Conservation (phyloP, 257 asterid species). For the Knoxia roxburghii region DNA sequence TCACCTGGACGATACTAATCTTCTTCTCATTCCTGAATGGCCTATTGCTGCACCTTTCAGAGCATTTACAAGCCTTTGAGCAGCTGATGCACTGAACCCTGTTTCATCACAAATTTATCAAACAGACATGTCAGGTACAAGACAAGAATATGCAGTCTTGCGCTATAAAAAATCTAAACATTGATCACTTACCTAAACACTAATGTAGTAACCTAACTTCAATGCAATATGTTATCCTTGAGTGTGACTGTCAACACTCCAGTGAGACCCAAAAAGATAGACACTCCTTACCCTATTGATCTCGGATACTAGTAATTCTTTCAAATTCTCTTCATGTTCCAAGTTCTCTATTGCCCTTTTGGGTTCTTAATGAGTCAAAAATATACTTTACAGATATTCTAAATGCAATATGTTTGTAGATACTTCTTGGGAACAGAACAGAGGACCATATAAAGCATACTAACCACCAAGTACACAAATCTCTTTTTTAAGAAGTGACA, state of each 20-base stretch:
- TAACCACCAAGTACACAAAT: background rate
- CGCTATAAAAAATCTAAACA: background rate
- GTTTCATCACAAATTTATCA: constrained; percentile 17
- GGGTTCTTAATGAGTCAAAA: no score
- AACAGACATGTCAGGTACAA: constrained; percentile 6
- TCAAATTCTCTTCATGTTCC: background rate
- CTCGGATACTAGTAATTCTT: background rate
- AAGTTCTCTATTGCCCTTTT: background rate
- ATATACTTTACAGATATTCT: background rate
- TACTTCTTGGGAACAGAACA: background rate
- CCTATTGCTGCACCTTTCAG: constrained; percentile 66
- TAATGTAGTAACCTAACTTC: background rate
- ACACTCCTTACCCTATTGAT: background rate
- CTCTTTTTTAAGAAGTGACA: background rate
- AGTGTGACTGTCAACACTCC: background rate
- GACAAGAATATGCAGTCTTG: background rate
- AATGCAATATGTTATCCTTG: background rate
- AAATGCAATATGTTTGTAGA: background rate
- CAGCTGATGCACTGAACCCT: constrained; percentile 95
- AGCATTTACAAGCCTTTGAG: constrained; percentile 85
- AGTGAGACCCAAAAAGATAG: background rate
- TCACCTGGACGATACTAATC: constrained; percentile 75
- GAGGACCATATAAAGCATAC: background rate
- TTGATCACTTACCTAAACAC: background rate
- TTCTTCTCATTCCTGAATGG: constrained; percentile 76